Evolutionary conservation across 495 filamentous ascomycete genomes (phyloP).

Genomic region (Aspergillus leporis): DNA sequence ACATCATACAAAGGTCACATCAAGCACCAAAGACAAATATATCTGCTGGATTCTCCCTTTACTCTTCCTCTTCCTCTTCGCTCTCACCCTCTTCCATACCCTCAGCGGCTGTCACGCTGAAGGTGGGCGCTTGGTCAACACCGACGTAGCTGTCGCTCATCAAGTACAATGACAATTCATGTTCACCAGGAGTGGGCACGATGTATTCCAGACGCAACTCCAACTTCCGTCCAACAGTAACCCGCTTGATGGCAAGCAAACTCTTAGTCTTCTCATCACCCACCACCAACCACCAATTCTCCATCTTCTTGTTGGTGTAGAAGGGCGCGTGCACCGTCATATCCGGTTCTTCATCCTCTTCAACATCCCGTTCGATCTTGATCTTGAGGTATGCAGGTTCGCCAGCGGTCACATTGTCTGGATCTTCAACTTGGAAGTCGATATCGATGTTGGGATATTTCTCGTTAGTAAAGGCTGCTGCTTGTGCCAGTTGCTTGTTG

Average conservation of each 20-base stretch:
- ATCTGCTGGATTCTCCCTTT: neutral
- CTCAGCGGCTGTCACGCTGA: slow-evolving; percentile 81
- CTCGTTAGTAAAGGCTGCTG: slow-evolving; percentile 93
- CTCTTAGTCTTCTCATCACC: slow-evolving; percentile 84
- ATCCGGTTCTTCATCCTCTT: slow-evolving; percentile 74
- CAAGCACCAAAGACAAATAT: slow-evolving; percentile 12
- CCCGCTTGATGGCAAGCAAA: slow-evolving; percentile 88
- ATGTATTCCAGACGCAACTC: slow-evolving; percentile 84
- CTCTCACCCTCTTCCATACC: slow-evolving; percentile 95
- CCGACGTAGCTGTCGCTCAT: slow-evolving; percentile 99
- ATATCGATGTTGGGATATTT: slow-evolving; percentile 95
- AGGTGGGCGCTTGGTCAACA: slow-evolving; percentile 92
- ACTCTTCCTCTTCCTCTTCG: slow-evolving; percentile 70
- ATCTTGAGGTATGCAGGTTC: slow-evolving; percentile 82
- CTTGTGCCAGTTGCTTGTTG: slow-evolving; percentile 79
- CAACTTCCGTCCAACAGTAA: slow-evolving; percentile 78
- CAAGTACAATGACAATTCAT: slow-evolving; percentile 87
- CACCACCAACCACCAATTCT: slow-evolving; percentile 97
- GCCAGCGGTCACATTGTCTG: slow-evolving; percentile 74
- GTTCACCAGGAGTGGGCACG: slow-evolving; percentile 78
- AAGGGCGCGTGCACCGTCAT: slow-evolving; percentile 92
- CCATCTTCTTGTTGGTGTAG: slow-evolving; percentile 89
- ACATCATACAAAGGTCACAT: slow-evolving; percentile 18
- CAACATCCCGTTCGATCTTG: slow-evolving; percentile 81
- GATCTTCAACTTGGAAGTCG: slow-evolving; percentile 81